Evolutionary conservation across 2,329 filamentous ascomycete species (phyloP).

Genomic region (Colletotrichum sp.): DNA sequence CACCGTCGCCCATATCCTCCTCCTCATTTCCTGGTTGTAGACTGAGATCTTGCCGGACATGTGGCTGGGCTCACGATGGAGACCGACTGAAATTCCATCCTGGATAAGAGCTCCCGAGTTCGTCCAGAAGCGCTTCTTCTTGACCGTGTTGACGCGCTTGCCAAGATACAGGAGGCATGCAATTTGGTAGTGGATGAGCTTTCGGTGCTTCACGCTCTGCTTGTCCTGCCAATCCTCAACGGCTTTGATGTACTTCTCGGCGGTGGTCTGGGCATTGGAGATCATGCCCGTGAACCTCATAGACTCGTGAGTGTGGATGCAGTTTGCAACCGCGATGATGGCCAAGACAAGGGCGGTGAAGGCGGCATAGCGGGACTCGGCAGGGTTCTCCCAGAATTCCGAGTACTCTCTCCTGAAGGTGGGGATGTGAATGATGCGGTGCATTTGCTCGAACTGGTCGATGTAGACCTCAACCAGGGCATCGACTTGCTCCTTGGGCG

Average conservation of each 20-base stretch:
- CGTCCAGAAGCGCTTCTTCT: constrained; percentile 70
- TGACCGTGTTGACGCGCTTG: constrained; percentile 66
- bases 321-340: constrained; percentile 65
- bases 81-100: constrained; percentile 61
- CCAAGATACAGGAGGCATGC: constrained; percentile 64
- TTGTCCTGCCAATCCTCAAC: constrained; percentile 58
- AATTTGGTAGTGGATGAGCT: constrained; percentile 66
- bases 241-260: constrained; percentile 61
- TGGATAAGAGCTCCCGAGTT: constrained; percentile 60
- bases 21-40: constrained; percentile 67
- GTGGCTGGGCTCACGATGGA: constrained; percentile 64
- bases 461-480: constrained; percentile 55
- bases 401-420: constrained; percentile 62
- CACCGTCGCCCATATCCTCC: constrained; percentile 65
- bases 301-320: constrained; percentile 55
- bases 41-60: constrained; percentile 60
- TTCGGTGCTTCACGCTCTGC: constrained; percentile 67
- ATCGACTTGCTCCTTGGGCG: constrained; percentile 52
- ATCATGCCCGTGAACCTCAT: constrained; percentile 63
- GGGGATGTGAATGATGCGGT: constrained; percentile 64
- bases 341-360: constrained; percentile 64
- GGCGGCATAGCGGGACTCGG: constrained; percentile 50
- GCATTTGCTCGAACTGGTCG: constrained; percentile 60
- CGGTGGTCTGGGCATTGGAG: constrained; percentile 59
- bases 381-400: constrained; percentile 56